Evolutionary conservation across 2,329 filamentous ascomycete species (phyloP).

Genomic region (Akanthomyces dipterigenus): DNA sequence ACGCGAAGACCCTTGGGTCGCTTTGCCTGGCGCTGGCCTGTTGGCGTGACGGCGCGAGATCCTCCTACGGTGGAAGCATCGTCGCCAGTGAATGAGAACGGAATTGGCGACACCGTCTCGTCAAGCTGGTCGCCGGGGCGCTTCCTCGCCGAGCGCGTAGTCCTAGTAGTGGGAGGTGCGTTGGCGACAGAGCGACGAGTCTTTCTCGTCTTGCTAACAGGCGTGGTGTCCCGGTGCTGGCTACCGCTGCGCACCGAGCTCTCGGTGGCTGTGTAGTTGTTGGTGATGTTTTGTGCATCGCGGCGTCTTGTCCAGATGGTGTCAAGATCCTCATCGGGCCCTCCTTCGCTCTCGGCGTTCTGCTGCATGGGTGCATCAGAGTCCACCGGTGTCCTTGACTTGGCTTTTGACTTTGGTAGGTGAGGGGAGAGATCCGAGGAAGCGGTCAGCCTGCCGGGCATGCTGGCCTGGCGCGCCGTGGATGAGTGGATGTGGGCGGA

Average conservation of each 20-base stretch:
- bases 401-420: conserved; percentile 19
- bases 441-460: conserved; percentile 33
- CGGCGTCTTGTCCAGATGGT: conserved; percentile 29
- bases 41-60: conserved; percentile 56
- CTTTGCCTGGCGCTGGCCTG: conserved; percentile 48
- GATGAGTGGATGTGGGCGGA: conserved; percentile 9
- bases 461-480: conserved; percentile 25
- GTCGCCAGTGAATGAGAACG: conserved; percentile 42
- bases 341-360: conserved; percentile 2
- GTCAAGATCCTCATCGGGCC: conserved; percentile 22
- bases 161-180: conserved; percentile 30
- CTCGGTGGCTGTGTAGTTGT: conserved; percentile 27
- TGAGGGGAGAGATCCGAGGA: conserved; percentile 26
- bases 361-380: conserved; percentile 9
- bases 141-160: conserved; percentile 46
- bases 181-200: conserved; percentile 29
- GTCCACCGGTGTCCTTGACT: conserved; percentile 12
- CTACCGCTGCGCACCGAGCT: conserved; percentile 32
- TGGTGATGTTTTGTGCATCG: conserved; percentile 34
- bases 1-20: conserved; percentile 56
- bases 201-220: conserved; percentile 26
- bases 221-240: conserved; percentile 25
- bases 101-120: conserved; percentile 44
- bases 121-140: conserved; percentile 49
- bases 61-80: conserved; percentile 39